Conservation (phyloP, 805 yeast species). For the Myxozyma kluyveri region DNA sequence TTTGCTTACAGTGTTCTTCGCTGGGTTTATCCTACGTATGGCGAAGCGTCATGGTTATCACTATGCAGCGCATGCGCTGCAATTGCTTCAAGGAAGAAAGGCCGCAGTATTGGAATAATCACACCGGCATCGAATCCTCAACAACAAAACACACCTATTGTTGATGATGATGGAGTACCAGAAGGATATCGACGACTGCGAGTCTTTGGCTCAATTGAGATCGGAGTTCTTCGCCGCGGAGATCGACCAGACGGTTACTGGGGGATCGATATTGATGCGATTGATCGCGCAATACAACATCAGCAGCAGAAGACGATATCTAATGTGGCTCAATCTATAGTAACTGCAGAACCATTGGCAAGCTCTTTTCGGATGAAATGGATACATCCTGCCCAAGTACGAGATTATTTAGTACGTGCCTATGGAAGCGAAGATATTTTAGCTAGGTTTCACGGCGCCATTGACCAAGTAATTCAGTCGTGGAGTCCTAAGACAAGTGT, state of each 20-base stretch:
- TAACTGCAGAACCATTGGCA: background rate
- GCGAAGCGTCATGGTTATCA: slow-evolving; percentile 20
- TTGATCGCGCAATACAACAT: background rate
- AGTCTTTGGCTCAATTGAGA: slow-evolving; percentile 20
- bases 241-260: slow-evolving; percentile 25
- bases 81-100: slow-evolving; percentile 15
- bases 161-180: slow-evolving; percentile 1
- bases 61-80: slow-evolving; percentile 26
- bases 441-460: slow-evolving; percentile 17
- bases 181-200: slow-evolving; percentile 12
- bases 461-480: slow-evolving; percentile 20
- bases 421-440: slow-evolving; percentile 19
- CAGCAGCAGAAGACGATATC: background rate
- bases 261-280: slow-evolving; percentile 28
- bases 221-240: slow-evolving; percentile 21
- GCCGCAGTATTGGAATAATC: slow-evolving; percentile 16
- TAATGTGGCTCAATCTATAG: background rate
- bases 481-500: slow-evolving; percentile 8
- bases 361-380: slow-evolving; percentile 12
- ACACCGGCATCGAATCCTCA: too few relatives aligned
- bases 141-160: background rate
- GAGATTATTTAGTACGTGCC: slow-evolving; percentile 20
- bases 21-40: slow-evolving; percentile 20
- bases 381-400: slow-evolving; percentile 26
- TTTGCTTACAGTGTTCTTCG: slow-evolving; percentile 15